phyloP scores from a whole-genome alignment of 2,329 filamentous ascomycete genomes.

The Penicillium janthinellum region DNA sequence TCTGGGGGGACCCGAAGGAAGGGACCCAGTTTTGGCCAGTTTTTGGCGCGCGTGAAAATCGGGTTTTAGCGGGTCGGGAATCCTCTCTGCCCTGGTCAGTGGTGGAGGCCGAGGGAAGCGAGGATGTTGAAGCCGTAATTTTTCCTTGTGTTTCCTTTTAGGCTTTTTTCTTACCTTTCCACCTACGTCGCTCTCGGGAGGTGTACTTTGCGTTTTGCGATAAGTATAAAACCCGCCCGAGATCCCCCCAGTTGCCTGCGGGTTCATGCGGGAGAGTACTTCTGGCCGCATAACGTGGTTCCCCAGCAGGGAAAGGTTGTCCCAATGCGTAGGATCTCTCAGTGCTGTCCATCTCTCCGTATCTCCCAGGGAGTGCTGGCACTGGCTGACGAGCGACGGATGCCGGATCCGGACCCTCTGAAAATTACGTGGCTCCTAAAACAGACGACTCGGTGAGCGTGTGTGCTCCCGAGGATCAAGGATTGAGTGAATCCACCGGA shows the following conservation, averaged over 20 bases:
- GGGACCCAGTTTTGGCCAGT: constrained; percentile 7
- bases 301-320: neutral
- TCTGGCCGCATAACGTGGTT: neutral
- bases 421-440: constrained; percentile 25
- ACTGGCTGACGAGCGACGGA: neutral
- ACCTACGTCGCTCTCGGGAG: neutral
- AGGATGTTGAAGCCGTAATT: constrained; percentile 15
- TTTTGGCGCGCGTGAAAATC: constrained; percentile 10
- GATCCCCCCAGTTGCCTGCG: constrained; percentile 3
- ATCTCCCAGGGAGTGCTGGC: neutral
- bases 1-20: constrained; percentile 21
- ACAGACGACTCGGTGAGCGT: constrained; percentile 27
- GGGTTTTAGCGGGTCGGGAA: constrained; percentile 28
- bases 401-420: constrained; percentile 10
- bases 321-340: too few species aligned
- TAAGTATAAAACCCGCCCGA: constrained; percentile 4
- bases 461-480: constrained; percentile 22
- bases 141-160: constrained; percentile 1
- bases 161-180: neutral
- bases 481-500: constrained; percentile 14
- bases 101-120: constrained; percentile 26
- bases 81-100: constrained; percentile 2
- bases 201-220: neutral
- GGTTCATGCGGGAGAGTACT: constrained; percentile 3
- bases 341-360: neutral